phyloP scores from a whole-genome alignment of 2,329 filamentous ascomycete genomes.

The Lachnellula suecica region DNA sequence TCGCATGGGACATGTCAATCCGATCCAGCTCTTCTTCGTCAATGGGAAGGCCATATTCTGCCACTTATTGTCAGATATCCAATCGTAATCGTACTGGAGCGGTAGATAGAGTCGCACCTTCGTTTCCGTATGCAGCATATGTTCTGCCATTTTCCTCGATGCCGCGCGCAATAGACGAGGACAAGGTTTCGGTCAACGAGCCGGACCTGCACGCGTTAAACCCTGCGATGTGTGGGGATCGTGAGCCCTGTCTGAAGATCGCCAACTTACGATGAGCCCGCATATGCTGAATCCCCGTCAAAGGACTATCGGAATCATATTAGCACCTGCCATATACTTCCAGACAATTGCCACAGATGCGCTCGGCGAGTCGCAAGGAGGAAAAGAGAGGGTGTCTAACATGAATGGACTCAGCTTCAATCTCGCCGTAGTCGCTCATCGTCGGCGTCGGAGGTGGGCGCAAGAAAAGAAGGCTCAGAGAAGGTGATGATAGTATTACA shows the following conservation, averaged over 20 bases:
- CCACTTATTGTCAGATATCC: background rate
- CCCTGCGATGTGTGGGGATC: background rate
- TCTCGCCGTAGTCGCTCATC: too few relatives aligned
- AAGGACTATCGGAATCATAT: slow-evolving; percentile 8
- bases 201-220: slow-evolving; percentile 8
- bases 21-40: slow-evolving; percentile 41
- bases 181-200: slow-evolving; percentile 21
- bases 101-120: slow-evolving; percentile 12
- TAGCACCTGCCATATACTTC: background rate
- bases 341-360: too few relatives aligned
- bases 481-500: too few relatives aligned
- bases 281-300: slow-evolving; percentile 21
- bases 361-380: too few relatives aligned
- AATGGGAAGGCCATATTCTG: slow-evolving; percentile 42
- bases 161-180: slow-evolving; percentile 19
- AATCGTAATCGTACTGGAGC: background rate
- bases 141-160: slow-evolving; percentile 27
- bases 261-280: slow-evolving; percentile 12
- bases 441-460: too few relatives aligned
- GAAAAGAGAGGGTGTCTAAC: slow-evolving; percentile 3
- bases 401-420: too few relatives aligned
- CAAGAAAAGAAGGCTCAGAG: too few relatives aligned
- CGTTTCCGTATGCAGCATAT: slow-evolving; percentile 26
- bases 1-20: slow-evolving; percentile 41
- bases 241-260: background rate